Evolutionary conservation across 2,329 filamentous ascomycete genomes (phyloP).

Genomic region (Colletotrichum sublineola): DNA sequence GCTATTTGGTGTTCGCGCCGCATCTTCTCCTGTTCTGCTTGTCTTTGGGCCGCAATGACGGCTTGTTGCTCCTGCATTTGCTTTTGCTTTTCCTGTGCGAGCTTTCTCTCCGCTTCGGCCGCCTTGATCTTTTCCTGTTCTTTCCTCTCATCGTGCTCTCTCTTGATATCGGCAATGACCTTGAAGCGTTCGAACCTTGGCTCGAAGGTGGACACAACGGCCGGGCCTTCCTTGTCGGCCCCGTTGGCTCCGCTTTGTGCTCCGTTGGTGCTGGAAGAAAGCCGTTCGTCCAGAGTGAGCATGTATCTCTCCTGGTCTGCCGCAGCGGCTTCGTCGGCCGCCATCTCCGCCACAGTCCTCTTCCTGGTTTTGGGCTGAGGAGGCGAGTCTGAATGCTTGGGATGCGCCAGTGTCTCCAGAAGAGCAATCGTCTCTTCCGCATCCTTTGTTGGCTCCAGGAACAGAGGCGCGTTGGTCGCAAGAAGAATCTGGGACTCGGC

Average conservation of each 20-base stretch:
- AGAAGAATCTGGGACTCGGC: slow-evolving; percentile 84
- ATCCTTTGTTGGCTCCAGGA: slow-evolving; percentile 80
- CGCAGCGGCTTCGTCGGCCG: slow-evolving; percentile 91
- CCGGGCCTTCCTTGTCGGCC: slow-evolving; percentile 79
- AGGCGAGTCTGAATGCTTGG: slow-evolving; percentile 80
- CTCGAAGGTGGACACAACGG: slow-evolving; percentile 81
- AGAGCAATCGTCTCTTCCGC: slow-evolving; percentile 78
- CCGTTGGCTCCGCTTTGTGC: slow-evolving; percentile 70
- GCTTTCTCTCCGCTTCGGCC: slow-evolving; percentile 68
- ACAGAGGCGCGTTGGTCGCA: slow-evolving; percentile 79
- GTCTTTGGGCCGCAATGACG: slow-evolving; percentile 58
- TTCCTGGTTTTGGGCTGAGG: slow-evolving; percentile 92
- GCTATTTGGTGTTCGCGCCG: slow-evolving; percentile 53
- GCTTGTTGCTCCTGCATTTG: slow-evolving; percentile 61
- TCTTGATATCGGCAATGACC: slow-evolving; percentile 86
- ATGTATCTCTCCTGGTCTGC: slow-evolving; percentile 93
- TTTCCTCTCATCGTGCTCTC: slow-evolving; percentile 81
- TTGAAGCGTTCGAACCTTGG: slow-evolving; percentile 93
- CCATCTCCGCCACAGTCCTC: slow-evolving; percentile 93
- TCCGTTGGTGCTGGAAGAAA: slow-evolving; percentile 71
- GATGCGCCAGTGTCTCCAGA: slow-evolving; percentile 79
- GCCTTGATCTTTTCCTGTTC: slow-evolving; percentile 81
- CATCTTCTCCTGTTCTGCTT: slow-evolving; percentile 59
- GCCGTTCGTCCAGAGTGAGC: slow-evolving; percentile 89
- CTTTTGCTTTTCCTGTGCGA: slow-evolving; percentile 61